A percentile compares a stretch with the other conserved stretches of the same genome.
These are phyloP conservation scores for Lipomyces oligophaga DNA, from an alignment of 805 yeast genomes.

Conservation along the genomic window DNA sequence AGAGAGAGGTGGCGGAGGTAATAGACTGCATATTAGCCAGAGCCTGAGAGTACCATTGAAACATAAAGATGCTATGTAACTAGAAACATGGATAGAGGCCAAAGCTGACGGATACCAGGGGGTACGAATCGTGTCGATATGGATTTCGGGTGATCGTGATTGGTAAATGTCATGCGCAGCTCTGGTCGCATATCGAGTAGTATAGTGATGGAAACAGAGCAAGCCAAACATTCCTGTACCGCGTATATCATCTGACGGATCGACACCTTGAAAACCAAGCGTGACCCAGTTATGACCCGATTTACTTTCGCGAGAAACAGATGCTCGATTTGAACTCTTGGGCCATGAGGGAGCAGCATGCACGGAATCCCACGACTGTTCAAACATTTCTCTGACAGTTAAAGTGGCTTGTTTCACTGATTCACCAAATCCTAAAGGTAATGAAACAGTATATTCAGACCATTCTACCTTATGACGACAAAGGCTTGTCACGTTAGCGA, in stretches of 20 bases:
- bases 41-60: conserved; percentile 13
- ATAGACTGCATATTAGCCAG: conserved; percentile 17
- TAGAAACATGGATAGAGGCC: conserved; percentile 30
- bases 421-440: neutral
- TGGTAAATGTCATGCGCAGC: conserved; percentile 14
- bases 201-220: conserved; percentile 5
- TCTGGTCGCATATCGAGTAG: conserved; percentile 7
- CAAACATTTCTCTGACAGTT: neutral
- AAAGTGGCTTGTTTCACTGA: neutral
- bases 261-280: conserved; percentile 41
- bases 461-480: conserved; percentile 10
- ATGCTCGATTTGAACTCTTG: conserved; percentile 9
- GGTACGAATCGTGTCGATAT: conserved; percentile 15
- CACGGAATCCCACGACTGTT: conserved; percentile 9
- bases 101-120: conserved; percentile 32
- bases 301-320: conserved; percentile 17
- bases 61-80: conserved; percentile 13
- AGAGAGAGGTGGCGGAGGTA: neutral
- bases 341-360: conserved; percentile 22
- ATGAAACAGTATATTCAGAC: neutral
- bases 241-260: conserved; percentile 41
- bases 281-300: conserved; percentile 37
- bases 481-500: conserved; percentile 1
- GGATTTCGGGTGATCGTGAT: conserved; percentile 18
- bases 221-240: conserved; percentile 32